phyloP scores from a whole-genome alignment of 306 rosid genomes.

The Sechiopsis laciniata region DNA sequence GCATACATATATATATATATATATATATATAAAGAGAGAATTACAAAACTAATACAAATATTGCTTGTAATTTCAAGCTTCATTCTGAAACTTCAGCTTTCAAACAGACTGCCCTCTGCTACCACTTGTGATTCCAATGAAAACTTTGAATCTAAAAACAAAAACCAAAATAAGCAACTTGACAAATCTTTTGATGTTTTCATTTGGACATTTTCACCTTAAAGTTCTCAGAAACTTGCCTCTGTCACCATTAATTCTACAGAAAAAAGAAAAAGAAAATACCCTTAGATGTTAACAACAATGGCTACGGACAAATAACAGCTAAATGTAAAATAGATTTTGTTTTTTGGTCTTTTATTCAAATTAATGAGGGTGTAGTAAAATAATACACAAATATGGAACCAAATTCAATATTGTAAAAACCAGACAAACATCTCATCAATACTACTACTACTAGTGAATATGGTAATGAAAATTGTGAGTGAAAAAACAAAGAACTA shows the following conservation, averaged over 20 bases:
- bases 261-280: too few relatives aligned
- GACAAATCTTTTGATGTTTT: background rate
- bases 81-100: background rate
- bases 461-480: slow-evolving; percentile 12
- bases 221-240: background rate
- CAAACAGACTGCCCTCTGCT: slow-evolving; percentile 5
- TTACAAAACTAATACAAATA: too few relatives aligned
- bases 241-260: background rate
- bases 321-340: slow-evolving; percentile 9
- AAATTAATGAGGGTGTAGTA: slow-evolving; percentile 35
- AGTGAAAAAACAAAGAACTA: background rate
- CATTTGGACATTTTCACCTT: background rate
- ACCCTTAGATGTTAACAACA: background rate
- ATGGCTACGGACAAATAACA: slow-evolving; percentile 4
- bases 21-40: too few relatives aligned
- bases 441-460: background rate
- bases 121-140: slow-evolving; percentile 15
- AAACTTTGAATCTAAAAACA: slow-evolving; percentile 2
- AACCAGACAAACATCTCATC: background rate
- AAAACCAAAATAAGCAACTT: background rate
- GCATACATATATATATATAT: too few relatives aligned
- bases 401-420: slow-evolving; percentile 36
- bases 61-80: too few relatives aligned
- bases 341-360: slow-evolving; percentile 18
- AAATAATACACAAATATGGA: slow-evolving; percentile 46